Conservation (phyloP, 805 yeast genomes). For the Schizosaccharomyces osmophilus region DNA sequence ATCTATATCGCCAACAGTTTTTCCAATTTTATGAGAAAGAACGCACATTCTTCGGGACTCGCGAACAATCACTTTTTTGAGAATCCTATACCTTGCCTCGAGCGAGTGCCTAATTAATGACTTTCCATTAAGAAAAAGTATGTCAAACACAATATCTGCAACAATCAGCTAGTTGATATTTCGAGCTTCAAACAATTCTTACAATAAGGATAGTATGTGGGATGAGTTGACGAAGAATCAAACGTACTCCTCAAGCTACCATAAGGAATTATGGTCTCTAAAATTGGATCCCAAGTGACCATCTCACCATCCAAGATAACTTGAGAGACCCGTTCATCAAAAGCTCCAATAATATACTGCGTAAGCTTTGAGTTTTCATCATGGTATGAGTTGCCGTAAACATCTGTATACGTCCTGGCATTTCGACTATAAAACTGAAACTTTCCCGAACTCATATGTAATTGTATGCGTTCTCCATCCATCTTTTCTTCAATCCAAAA, state of each 20-base stretch:
- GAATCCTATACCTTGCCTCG: constrained; percentile 27
- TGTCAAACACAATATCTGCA: constrained; percentile 33
- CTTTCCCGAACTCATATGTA: constrained; percentile 33
- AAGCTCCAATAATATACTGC: neutral
- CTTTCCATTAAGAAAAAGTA: constrained; percentile 41
- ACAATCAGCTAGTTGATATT: neutral
- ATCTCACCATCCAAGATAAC: constrained; percentile 71
- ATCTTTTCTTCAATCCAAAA: constrained; percentile 72
- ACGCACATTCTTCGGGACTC: constrained; percentile 3
- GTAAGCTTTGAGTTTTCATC: constrained; percentile 4
- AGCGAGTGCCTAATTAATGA: constrained; percentile 34
- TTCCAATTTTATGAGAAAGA: constrained; percentile 17
- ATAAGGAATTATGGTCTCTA: constrained; percentile 39
- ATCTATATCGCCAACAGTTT: constrained; percentile 28
- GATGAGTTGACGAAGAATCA: neutral
- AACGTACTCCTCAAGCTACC: constrained; percentile 28
- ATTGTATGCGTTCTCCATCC: constrained; percentile 74
- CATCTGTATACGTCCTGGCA: constrained; percentile 39
- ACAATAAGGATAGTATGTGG: neutral
- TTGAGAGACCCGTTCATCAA: neutral
- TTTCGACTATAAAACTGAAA: constrained; percentile 37
- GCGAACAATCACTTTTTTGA: constrained; percentile 20
- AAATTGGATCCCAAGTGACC: constrained; percentile 52
- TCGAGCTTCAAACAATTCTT: neutral
- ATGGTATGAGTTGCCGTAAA: constrained; percentile 33